Evolutionary conservation across 176 grass and related monocot genomes (phyloP), one percentile per base, ranked within the genome.

Genomic region (Ensete glaucum): DNA sequence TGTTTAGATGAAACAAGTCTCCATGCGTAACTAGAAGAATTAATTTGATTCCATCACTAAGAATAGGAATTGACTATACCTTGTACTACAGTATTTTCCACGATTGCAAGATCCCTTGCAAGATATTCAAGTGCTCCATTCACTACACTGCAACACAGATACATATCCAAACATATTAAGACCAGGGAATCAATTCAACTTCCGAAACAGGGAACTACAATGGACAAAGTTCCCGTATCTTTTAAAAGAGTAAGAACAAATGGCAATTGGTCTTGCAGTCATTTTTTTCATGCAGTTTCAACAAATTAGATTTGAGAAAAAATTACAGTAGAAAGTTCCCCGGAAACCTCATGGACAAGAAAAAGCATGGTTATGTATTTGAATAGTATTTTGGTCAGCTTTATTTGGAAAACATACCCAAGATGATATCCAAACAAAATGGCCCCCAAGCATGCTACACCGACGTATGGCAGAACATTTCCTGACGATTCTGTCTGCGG

Each of bases 341-440:
- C 11, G 9, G 13, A 13, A 13, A 26, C 50, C 15, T 25, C 9
- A 11, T 25, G 50, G 22, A 55, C 11, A 7, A 21, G 50, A 62
- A 15, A 64, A 64, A 53, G 1, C 19, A 16, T 9, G 16, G 6
- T 52, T 11, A 64, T 24, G n/a, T 57, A 69, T 8, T 9, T 51
- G 17, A 27, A 52, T 15, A 1, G 20, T 64, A 52, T 12, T 50
- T 11, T 25, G 24, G 14, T 11, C 7, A 64, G 58, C 34, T 43
- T 43, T 43, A 16, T 23, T 0, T 53, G 21, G 23, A 5, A 13
- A 56, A 77, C 81, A 86, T 89, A 99, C 95, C 86, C 95, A 69
- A 99, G 90, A 87, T 99, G 95, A 75, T 94, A 99, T 57, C 95
- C 95, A 84, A 99, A 99, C 53, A 99, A 49, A 89, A 99, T 89